Conservation (phyloP, 768 basidiomycete species). For the Hypholoma fasciculare region DNA sequence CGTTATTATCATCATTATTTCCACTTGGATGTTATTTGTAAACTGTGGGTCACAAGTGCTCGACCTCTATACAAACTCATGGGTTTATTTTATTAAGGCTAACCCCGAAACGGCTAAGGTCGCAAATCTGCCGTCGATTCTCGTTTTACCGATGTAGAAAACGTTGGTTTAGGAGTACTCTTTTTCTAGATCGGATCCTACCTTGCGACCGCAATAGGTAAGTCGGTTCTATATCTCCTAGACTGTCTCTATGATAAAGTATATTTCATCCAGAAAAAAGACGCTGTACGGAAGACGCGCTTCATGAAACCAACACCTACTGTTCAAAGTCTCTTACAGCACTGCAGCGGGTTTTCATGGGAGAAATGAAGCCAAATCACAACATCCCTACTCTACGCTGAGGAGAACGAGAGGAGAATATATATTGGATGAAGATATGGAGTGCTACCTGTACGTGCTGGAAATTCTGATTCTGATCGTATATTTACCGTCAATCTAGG, state of each 20-base stretch:
- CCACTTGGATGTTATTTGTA: conserved; percentile 87
- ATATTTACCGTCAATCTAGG: conserved; percentile 33
- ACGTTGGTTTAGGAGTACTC: conserved; percentile 63
- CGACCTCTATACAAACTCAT: not conserved
- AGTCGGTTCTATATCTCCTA: not conserved
- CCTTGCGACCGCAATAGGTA: conserved; percentile 11
- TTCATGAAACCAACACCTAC: conserved; percentile 44
- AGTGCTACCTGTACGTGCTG: conserved; percentile 65
- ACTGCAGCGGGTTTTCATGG: conserved; percentile 68
- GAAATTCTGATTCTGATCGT: not conserved
- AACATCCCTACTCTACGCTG: conserved; percentile 59
- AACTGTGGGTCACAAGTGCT: conserved; percentile 63
- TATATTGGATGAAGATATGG: conserved; percentile 60
- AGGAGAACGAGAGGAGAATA: conserved; percentile 27
- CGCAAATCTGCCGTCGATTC: conserved; percentile 67
- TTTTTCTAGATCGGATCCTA: conserved; percentile 29
- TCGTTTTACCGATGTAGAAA: conserved; percentile 81
- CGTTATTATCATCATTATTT: conserved; percentile 70
- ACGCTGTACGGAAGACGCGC: conserved; percentile 19
- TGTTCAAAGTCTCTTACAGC: conserved; percentile 57
- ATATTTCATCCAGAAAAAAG: conserved; percentile 16
- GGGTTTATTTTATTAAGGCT: conserved; percentile 34
- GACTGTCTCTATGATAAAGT: not conserved
- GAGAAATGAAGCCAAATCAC: conserved; percentile 49
- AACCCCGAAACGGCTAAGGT: conserved; percentile 74